These are phyloP conservation scores for Pythium volutum DNA, from an alignment of 352 stramenopile species.

Conservation along the genomic window DNA sequence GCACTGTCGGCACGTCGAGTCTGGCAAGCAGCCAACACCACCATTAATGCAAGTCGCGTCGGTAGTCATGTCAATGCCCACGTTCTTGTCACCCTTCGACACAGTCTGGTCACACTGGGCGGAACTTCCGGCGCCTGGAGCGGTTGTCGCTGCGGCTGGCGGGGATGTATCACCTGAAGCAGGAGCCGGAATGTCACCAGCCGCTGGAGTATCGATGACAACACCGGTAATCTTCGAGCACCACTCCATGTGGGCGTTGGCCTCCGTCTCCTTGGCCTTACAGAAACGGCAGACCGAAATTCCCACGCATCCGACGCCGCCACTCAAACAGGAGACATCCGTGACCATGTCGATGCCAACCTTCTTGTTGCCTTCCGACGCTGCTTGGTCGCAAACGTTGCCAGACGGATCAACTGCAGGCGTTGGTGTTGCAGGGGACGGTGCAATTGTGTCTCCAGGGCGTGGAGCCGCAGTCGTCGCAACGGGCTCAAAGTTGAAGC, in stretches of 20 bases:
- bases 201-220: not conserved
- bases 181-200: not conserved
- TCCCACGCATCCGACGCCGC: slow-evolving; percentile 4
- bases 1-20: slow-evolving; percentile 13
- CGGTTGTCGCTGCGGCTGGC: not conserved
- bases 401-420: not conserved
- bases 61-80: slow-evolving; percentile 17
- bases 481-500: slow-evolving; percentile 12
- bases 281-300: slow-evolving; percentile 15
- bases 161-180: not conserved
- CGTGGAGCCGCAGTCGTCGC: slow-evolving; percentile 1
- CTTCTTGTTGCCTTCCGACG: slow-evolving; percentile 12
- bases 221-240: slow-evolving; percentile 7
- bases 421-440: not conserved
- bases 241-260: slow-evolving; percentile 5
- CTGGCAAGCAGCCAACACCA: slow-evolving; percentile 5
- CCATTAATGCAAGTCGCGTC: slow-evolving; percentile 13
- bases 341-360: slow-evolving; percentile 23
- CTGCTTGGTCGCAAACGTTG: not conserved
- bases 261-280: slow-evolving; percentile 3
- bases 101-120: slow-evolving; percentile 4
- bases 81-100: slow-evolving; percentile 15
- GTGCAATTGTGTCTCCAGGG: not conserved
- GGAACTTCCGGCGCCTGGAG: not conserved
- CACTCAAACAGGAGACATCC: slow-evolving; percentile 9